Evolutionary conservation across 2,329 filamentous ascomycete genomes (phyloP), one percentile per base, ranked within the genome.

Genomic region (Alternaria rosae): DNA sequence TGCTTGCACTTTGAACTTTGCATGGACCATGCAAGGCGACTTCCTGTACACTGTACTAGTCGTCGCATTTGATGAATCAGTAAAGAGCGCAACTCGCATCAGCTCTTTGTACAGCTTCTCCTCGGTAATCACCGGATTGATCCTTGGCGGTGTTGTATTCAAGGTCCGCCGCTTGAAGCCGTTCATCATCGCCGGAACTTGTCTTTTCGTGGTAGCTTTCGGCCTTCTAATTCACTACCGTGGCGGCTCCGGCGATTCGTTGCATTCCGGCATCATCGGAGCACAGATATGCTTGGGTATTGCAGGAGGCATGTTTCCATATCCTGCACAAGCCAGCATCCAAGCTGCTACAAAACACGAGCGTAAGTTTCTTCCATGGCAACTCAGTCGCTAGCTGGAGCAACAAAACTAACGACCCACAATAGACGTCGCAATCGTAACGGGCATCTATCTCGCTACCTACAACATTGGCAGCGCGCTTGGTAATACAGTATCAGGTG

Each of bases 401-500:
- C 20, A 32, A n/a, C n/a, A 26, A 55, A 12, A 35, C 21, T 44
- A 17, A 45, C 28, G 2, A 25, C 9, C 12, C 11, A 26, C 17
- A 53, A 17, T 17, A 57, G 57, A 90, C 68, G 80, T 91, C 30
- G 88, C 89, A 44, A 85, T 89, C 64, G 85, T 91, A 65, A 91
- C 88, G 0, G 87, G 85, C 42, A 75, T 90, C 17, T 90, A 86
- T 72, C 83, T 90, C 3, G 85, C 88, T 15, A 84, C 80, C n/a
- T 90, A 89, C 78, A 87, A 87, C 72, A 82, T 90, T 41, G 88
- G 88, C 28, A 87, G 83, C 6, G 87, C 87, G 1, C 74, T 89
- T 1, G 88, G 88, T 21, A 85, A 86, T 71, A 82, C 86, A 15
- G 83, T 90, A 25, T 87, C 87, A 0, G 88, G 87, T 13, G 85